Evolutionary conservation across 768 basidiomycete genomes (phyloP), one percentile per base, ranked within the genome.

Genomic region (Auricularia cornea): DNA sequence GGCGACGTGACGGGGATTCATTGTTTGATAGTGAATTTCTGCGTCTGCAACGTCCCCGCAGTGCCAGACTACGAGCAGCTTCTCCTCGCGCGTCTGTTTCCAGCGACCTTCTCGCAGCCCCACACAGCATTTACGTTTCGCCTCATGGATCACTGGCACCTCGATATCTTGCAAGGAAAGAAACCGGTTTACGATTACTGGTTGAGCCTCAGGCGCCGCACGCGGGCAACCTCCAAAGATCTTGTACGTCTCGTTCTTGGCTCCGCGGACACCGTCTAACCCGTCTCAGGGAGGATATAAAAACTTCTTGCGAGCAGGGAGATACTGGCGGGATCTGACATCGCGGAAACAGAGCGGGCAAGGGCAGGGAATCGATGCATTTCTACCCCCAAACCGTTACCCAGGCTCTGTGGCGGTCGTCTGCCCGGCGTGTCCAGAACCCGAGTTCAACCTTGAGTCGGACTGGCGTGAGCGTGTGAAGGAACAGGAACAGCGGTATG

Each of bases 401-500:
- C 12, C 44, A 5, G 62, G 20, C 31, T 59, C 30, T 54, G 66
- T 14, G 62, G 59, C 26, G 60, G 41, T 29, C 59, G 61, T 20
- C 35, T 66, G 8, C 68, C 65, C 62, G 59, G 63, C 48, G n/a
- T 68, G 10, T 23, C 31, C 12, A 62, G 62, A 29, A 48, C 63
- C 59, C 28, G 60, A 16, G 18, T 60, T 33, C 60, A 69, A 56
- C 35, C 52, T 63, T 14, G n/a, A 57, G 4, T 33, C 60, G 10
- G 35, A 41, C 32, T 60, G 63, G 59, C n/a, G n/a, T n/a, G n/a
- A n/a, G n/a, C n/a, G n/a, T n/a, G n/a, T n/a, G n/a, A 20, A 63
- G 18, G 29, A 32, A 18, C 11, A 48, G 23, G 6, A 14, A 18
- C 18, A 48, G n/a, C n/a, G n/a, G n/a, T n/a, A n/a, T n/a, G n/a